Evolutionary conservation across 2,329 filamentous ascomycete genomes (phyloP), one percentile per base, ranked within the genome.

Genomic region (Aureobasidium namibiae): DNA sequence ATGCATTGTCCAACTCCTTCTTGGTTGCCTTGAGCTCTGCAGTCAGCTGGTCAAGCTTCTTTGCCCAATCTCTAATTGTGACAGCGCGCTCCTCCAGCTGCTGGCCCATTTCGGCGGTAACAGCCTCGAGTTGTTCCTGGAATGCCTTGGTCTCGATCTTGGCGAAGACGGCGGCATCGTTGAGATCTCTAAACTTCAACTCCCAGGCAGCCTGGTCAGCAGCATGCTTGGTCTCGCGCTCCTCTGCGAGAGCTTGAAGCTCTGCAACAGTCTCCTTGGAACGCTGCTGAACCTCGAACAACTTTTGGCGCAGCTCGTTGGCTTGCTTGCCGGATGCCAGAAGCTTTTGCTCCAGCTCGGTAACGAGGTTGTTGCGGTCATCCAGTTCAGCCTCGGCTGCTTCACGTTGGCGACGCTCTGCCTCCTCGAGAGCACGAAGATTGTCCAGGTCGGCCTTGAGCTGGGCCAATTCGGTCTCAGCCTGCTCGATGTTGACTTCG

Each of bases 231-330:
- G 70, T 67, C 34, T 76, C 74, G 18, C 71, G 73, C 36, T 74
- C 73, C 13, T 72, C 65, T 6, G 70, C 68, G 0, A 67, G 65
- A 16, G 69, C 64, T 62, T 76, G 65, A 7, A 78, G 65, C 18
- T 73, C 65, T 46, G 68, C 67, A 42, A 78, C 67, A n/a, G 69
- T 62, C 26, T 66, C 59, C 42, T 74, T 70, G 63, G 75, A 73
- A 48, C 74, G 67, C 61, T 75, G 70, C 66, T 79, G 77, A 2
- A 74, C 67, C 50, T 75, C 69, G 65, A 76, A 78, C 6, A 79
- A 66, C 65, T 78, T 79, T 57, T 74, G 72, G 3, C 76, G 75
- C 26, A 79, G 71, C 63, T 77, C 72, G 33, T 79, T 78, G n/a
- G 75, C 75, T 61, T 77, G 71, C 16, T 73, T 67, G 41, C 77